Conservation (phyloP, 768 basidiomycete genomes). For the Pisolithus microcarpus region DNA sequence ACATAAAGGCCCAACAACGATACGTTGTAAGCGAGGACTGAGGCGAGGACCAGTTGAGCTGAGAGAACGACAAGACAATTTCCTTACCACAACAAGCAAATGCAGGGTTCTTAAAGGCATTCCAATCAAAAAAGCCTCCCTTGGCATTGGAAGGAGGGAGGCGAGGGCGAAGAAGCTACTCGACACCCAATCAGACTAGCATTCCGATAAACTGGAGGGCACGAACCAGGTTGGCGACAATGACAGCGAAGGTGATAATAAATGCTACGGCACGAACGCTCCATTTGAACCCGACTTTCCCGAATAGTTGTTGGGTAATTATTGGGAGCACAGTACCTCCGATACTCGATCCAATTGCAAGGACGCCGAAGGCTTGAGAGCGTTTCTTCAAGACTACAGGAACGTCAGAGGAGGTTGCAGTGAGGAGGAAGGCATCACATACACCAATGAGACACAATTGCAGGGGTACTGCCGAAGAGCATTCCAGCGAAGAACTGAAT, state of each 20-base stretch:
- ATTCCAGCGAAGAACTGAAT: constrained; percentile 17
- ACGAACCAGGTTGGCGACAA: constrained; percentile 40
- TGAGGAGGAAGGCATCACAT: constrained; percentile 1
- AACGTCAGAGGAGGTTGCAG: not conserved
- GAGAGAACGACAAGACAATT: not conserved
- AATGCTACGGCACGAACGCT: constrained; percentile 63
- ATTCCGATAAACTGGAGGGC: constrained; percentile 8
- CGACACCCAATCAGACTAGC: constrained; percentile 15
- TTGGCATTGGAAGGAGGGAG: constrained; percentile 42
- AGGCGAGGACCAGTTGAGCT: not conserved
- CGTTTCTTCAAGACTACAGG: constrained; percentile 1
- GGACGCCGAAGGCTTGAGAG: constrained; percentile 41
- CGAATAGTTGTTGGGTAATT: constrained; percentile 41
- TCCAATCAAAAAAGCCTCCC: constrained; percentile 48
- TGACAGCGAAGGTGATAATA: constrained; percentile 43
- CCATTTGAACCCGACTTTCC: constrained; percentile 55
- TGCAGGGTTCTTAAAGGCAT: constrained; percentile 33
- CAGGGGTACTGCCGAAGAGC: constrained; percentile 16
- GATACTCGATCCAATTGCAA: constrained; percentile 55
- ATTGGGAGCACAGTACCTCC: constrained; percentile 63
- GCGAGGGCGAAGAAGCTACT: constrained; percentile 27
- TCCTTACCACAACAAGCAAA: constrained; percentile 2
- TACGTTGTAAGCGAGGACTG: constrained; percentile 6
- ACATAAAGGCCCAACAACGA: constrained; percentile 4
- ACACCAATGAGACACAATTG: constrained; percentile 22